A percentile compares a stretch with the other conserved stretches of the same genome.
These are phyloP conservation scores for Fusarium penzigii DNA, from an alignment of 2,329 filamentous ascomycete genomes.

Conservation along the genomic window DNA sequence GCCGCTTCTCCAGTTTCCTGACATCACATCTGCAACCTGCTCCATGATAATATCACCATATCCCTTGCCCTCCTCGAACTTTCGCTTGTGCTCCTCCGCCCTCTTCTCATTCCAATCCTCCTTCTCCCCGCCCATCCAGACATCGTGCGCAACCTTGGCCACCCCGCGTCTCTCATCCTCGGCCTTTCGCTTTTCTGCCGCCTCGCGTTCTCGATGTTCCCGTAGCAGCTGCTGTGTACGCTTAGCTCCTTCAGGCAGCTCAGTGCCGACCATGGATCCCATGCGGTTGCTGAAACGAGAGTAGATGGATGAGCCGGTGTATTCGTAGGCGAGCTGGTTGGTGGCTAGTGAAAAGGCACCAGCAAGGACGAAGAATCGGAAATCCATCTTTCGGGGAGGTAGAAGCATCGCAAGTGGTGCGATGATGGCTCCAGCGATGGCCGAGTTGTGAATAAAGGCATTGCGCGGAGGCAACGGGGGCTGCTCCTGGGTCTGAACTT, in stretches of 20 bases:
- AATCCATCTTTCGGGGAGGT: constrained; percentile 52
- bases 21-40: constrained; percentile 57
- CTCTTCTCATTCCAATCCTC: constrained; percentile 56
- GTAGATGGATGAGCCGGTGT: constrained; percentile 55
- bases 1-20: constrained; percentile 37
- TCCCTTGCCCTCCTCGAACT: constrained; percentile 56
- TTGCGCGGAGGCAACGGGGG: constrained; percentile 36
- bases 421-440: constrained; percentile 49
- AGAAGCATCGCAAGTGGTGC: constrained; percentile 50
- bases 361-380: constrained; percentile 52
- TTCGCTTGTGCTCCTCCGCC: constrained; percentile 51
- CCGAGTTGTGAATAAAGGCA: constrained; percentile 47
- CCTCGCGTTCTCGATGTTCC: constrained; percentile 46
- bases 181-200: constrained; percentile 29
- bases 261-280: constrained; percentile 47
- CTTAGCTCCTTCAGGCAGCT: constrained; percentile 58
- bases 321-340: constrained; percentile 58
- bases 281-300: constrained; percentile 47
- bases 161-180: constrained; percentile 35
- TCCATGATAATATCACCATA: constrained; percentile 58
- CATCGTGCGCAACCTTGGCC: constrained; percentile 41
- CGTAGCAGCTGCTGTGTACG: constrained; percentile 48
- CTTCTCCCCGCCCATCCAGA: constrained; percentile 62
- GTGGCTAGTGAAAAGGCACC: constrained; percentile 53
- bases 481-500: constrained; percentile 25